These are phyloP conservation scores for Podaxis mareebaensis DNA, from an alignment of 768 basidiomycete species.

Conservation along the genomic window DNA sequence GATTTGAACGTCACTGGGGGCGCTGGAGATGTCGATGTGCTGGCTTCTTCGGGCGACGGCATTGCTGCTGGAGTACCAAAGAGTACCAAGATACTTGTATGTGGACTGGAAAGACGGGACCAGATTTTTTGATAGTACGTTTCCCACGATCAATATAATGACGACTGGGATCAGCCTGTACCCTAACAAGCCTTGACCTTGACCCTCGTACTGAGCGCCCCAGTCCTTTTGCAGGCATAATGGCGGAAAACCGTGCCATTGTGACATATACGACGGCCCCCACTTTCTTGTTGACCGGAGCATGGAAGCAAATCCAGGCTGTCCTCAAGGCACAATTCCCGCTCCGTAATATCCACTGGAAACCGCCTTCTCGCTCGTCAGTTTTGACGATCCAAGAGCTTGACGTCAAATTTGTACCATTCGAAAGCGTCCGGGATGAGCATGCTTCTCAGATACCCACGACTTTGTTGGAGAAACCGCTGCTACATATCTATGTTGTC, in stretches of 20 bases:
- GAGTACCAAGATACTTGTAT: slow-evolving; percentile 7
- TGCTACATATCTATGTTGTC: slow-evolving; percentile 85
- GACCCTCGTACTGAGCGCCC: background rate
- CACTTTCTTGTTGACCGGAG: slow-evolving; percentile 65
- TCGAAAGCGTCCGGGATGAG: slow-evolving; percentile 72
- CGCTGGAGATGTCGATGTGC: slow-evolving; percentile 33
- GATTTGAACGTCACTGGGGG: slow-evolving; percentile 64
- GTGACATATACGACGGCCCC: slow-evolving; percentile 69
- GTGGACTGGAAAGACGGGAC: background rate
- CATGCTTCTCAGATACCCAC: slow-evolving; percentile 73
- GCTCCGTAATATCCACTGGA: slow-evolving; percentile 92
- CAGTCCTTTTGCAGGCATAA: background rate
- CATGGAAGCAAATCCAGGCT: slow-evolving; percentile 68
- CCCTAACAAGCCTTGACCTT: background rate
- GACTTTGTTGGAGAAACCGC: slow-evolving; percentile 80
- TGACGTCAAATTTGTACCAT: slow-evolving; percentile 68
- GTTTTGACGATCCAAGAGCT: slow-evolving; percentile 89
- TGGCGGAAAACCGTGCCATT: slow-evolving; percentile 51
- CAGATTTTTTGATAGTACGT: slow-evolving; percentile 19
- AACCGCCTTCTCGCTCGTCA: slow-evolving; percentile 65
- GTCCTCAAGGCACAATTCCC: slow-evolving; percentile 76
- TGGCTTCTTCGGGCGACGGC: slow-evolving; percentile 67
- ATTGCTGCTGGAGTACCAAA: slow-evolving; percentile 32
- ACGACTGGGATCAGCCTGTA: background rate
- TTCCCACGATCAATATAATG: slow-evolving; percentile 18